These are phyloP conservation scores for Dictyostelium capitatum DNA, from an alignment of 78 protist genomes.

Conservation along the genomic window DNA sequence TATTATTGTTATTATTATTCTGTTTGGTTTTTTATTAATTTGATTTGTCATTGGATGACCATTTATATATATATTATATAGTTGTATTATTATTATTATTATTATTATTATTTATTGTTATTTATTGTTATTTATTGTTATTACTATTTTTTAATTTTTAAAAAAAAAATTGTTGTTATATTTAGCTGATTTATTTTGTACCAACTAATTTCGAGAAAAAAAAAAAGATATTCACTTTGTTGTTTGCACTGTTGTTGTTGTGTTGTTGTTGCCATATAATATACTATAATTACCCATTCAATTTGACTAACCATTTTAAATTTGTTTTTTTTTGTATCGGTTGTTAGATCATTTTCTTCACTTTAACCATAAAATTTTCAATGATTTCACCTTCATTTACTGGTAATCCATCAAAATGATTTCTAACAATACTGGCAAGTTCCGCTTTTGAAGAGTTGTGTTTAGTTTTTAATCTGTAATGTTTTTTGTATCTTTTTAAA, in stretches of 20 bases:
- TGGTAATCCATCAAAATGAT: conserved; percentile 61
- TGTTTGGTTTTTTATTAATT: too few relatives aligned
- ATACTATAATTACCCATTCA: too few relatives aligned
- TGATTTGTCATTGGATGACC: too few relatives aligned
- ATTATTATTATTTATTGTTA: too few relatives aligned
- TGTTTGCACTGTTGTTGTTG: not conserved
- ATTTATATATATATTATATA: too few relatives aligned
- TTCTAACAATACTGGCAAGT: conserved; percentile 58
- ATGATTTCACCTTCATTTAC: conserved; percentile 74
- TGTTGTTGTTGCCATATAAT: too few relatives aligned
- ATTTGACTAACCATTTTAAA: too few relatives aligned
- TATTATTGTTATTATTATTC: not conserved
- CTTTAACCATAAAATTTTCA: conserved; percentile 69
- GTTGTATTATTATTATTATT: too few relatives aligned
- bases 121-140: too few relatives aligned
- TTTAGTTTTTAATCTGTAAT: conserved; percentile 65
- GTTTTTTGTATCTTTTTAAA: conserved; percentile 73
- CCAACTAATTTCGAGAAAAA: not conserved
- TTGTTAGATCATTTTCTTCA: conserved; percentile 24
- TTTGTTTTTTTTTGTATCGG: not conserved
- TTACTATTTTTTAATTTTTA: too few relatives aligned
- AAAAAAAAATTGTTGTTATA: not conserved
- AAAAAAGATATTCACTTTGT: not conserved
- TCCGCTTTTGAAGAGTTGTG: conserved; percentile 72
- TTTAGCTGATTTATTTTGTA: not conserved